These are phyloP conservation scores for Linderina pennispora DNA, from an alignment of 192 early-diverging fungal genomes.

Conservation along the genomic window DNA sequence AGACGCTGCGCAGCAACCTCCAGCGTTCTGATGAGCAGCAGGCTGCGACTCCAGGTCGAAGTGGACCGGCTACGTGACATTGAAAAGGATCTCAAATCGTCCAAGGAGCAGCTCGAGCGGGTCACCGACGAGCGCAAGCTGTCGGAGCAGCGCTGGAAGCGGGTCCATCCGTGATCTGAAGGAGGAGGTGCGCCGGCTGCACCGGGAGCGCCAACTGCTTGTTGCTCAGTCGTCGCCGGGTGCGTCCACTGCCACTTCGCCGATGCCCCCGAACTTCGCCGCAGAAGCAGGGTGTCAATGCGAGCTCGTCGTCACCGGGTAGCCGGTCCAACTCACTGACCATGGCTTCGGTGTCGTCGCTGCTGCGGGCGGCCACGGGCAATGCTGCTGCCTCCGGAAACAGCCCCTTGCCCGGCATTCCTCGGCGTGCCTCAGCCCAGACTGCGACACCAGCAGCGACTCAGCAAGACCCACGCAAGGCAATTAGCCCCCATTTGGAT, in stretches of 20 bases:
- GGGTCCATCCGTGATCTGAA: constrained; percentile 44
- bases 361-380: constrained; percentile 39
- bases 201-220: constrained; percentile 19
- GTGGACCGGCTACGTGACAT: constrained; percentile 37
- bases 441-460: neutral
- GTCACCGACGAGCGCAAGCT: constrained; percentile 36
- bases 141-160: constrained; percentile 44
- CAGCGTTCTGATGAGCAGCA: constrained; percentile 22
- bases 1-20: constrained; percentile 33
- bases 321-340: constrained; percentile 42
- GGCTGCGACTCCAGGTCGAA: constrained; percentile 22
- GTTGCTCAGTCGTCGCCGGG: constrained; percentile 2
- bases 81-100: constrained; percentile 18
- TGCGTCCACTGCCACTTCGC: neutral
- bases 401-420: too few relatives aligned
- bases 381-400: too few relatives aligned
- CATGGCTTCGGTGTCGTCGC: constrained; percentile 37
- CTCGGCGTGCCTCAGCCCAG: constrained; percentile 3
- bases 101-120: constrained; percentile 17
- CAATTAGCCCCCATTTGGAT: too few relatives aligned
- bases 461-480: too few relatives aligned
- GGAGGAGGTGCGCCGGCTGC: constrained; percentile 42
- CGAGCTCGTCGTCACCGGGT: constrained; percentile 3
- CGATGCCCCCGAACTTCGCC: neutral
- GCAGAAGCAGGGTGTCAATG: neutral